Evolutionary conservation across 768 basidiomycete genomes (phyloP).

Genomic region (Agaricus subrufescens): DNA sequence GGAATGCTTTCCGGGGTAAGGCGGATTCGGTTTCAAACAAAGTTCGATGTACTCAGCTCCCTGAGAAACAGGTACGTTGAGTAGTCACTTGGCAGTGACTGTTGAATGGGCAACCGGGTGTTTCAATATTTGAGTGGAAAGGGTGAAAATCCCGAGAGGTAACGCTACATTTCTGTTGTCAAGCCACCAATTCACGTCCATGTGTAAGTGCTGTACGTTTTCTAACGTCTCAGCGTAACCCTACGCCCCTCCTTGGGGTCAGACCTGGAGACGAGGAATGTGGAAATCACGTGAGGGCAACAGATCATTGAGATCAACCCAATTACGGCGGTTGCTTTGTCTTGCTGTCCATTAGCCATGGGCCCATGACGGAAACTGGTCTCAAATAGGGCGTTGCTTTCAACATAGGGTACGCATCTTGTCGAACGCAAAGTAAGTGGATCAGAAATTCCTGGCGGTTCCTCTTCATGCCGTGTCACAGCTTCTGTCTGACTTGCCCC

Average conservation of each 20-base stretch:
- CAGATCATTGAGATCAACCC: constrained; percentile 12
- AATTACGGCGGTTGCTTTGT: constrained; percentile 24
- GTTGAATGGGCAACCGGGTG: neutral
- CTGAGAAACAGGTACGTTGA: too few relatives aligned
- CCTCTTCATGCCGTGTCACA: too few relatives aligned
- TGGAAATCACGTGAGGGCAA: constrained; percentile 17
- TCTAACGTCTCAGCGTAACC: too few relatives aligned
- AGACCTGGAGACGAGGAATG: neutral
- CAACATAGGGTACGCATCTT: constrained; percentile 1
- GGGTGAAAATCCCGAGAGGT: neutral
- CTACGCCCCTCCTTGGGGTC: neutral
- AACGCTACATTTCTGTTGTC: constrained; percentile 2
- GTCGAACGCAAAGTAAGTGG: neutral
- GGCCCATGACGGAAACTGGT: constrained; percentile 3
- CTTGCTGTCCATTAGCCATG: constrained; percentile 4
- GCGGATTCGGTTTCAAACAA: too few relatives aligned
- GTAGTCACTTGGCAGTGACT: too few relatives aligned
- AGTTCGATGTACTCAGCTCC: too few relatives aligned
- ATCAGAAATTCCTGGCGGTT: neutral
- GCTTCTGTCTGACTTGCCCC: too few relatives aligned
- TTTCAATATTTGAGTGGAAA: neutral
- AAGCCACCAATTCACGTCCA: neutral
- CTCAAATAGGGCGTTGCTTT: constrained; percentile 23
- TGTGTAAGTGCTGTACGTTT: neutral
- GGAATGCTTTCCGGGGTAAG: too few relatives aligned